Evolutionary conservation across 257 asterid genomes (phyloP).

Genomic region (Solanum dulcamara): DNA sequence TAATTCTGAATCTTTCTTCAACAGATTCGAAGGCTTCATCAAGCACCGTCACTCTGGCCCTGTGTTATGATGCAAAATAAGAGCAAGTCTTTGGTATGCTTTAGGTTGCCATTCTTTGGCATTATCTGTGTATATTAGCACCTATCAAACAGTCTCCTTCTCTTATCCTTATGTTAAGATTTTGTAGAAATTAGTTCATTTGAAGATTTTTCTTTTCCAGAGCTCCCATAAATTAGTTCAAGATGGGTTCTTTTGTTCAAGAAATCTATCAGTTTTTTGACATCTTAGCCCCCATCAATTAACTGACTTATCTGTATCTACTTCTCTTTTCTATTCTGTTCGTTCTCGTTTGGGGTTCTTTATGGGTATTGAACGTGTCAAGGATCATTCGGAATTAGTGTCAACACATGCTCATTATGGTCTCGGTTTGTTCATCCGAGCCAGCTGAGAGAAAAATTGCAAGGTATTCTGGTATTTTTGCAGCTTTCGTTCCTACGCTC

Average conservation of each 20-base stretch:
- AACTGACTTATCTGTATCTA: not conserved
- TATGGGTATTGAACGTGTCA: not conserved
- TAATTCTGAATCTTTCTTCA: not conserved
- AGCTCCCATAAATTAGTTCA: not conserved
- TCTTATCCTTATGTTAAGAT: not conserved
- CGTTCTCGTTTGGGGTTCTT: not conserved
- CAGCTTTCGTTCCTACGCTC: not conserved
- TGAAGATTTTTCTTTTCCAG: not conserved
- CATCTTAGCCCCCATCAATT: not conserved
- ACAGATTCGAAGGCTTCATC: conserved; percentile 3
- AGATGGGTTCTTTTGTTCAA: not conserved
- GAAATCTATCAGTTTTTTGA: not conserved
- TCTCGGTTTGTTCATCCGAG: not conserved
- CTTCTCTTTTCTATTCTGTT: not conserved
- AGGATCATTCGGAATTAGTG: not conserved
- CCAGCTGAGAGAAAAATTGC: not conserved
- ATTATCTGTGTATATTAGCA: not conserved
- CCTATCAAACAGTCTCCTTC: not conserved
- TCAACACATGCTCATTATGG: not conserved
- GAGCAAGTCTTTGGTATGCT: not conserved
- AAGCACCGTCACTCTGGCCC: not conserved
- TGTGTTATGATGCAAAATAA: conserved; percentile 1
- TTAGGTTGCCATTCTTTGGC: not conserved
- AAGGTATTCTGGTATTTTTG: not conserved
- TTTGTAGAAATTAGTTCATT: not conserved